Percentiles rank a stretch among this genome's conserved stretches.
These are phyloP conservation scores for Aegilops bicornis DNA, from an alignment of 176 grass and related monocot species.

Conservation along the genomic window DNA sequence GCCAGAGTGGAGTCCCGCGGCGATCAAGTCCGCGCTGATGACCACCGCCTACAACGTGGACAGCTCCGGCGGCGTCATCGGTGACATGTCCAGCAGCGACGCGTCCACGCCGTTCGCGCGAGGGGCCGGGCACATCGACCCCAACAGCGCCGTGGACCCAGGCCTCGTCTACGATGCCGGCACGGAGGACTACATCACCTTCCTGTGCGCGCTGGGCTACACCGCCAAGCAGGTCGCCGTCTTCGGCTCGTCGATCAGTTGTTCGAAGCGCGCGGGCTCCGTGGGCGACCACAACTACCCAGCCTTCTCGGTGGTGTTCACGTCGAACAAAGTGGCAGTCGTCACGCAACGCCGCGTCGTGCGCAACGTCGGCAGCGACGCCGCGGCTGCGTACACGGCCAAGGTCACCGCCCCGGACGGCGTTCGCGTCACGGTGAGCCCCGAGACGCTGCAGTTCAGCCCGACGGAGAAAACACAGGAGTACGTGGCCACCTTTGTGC, in stretches of 20 bases:
- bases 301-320: slow-evolving; percentile 47
- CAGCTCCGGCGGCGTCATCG: slow-evolving; percentile 25
- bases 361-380: slow-evolving; percentile 41
- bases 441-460: not conserved
- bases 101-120: slow-evolving; percentile 35
- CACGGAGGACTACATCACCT: slow-evolving; percentile 46
- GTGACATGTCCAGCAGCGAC: slow-evolving; percentile 11
- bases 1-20: no score
- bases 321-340: not conserved
- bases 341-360: slow-evolving; percentile 51
- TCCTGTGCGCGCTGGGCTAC: slow-evolving; percentile 53
- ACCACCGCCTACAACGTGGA: slow-evolving; percentile 48
- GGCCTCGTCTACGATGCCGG: slow-evolving; percentile 42
- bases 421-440: not conserved
- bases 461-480: not conserved
- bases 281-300: slow-evolving; percentile 61
- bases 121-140: slow-evolving; percentile 42
- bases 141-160: slow-evolving; percentile 34
- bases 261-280: not conserved
- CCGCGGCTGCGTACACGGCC: slow-evolving; percentile 26
- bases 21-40: no score
- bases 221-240: not conserved
- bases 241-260: slow-evolving; percentile 16
- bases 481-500: slow-evolving; percentile 26
- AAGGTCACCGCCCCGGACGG: not conserved